Percentiles rank a stretch among this genome's conserved stretches.
These are phyloP conservation scores for Pythium oligandrum DNA, from an alignment of 352 stramenopile species.

Conservation along the genomic window DNA sequence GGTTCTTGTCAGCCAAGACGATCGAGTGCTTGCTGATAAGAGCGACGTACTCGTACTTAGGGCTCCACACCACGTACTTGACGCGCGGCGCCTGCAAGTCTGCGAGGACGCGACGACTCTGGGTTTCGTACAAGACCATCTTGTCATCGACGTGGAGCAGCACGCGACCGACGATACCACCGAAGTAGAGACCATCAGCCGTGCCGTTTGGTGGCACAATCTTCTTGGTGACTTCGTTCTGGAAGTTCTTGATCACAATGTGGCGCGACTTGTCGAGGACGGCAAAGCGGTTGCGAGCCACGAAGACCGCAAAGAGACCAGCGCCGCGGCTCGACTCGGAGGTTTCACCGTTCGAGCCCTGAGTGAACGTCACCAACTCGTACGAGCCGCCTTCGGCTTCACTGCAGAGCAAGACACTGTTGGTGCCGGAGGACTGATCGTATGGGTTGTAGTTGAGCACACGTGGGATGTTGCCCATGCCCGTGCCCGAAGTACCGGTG, in stretches of 20 bases:
- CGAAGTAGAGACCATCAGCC: constrained; percentile 95
- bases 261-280: constrained; percentile 96
- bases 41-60: constrained; percentile 95
- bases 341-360: constrained; percentile 67
- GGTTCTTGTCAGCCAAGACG: constrained; percentile 95
- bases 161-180: constrained; percentile 95
- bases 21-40: constrained; percentile 98
- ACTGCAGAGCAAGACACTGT: constrained; percentile 93
- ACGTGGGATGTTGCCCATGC: constrained; percentile 92
- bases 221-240: constrained; percentile 99
- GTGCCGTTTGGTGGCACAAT: constrained; percentile 94
- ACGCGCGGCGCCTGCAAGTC: constrained; percentile 95
- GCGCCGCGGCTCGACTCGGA: constrained; percentile 92
- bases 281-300: constrained; percentile 97
- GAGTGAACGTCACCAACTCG: constrained; percentile 95
- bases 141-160: constrained; percentile 96
- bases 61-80: constrained; percentile 98
- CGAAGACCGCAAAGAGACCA: constrained; percentile 96
- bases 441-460: constrained; percentile 96
- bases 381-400: constrained; percentile 97
- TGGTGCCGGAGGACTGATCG: constrained; percentile 87
- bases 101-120: constrained; percentile 94
- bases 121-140: constrained; percentile 98
- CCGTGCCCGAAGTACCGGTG: constrained; percentile 57
- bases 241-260: constrained; percentile 99